Evolutionary conservation across 768 basidiomycete genomes (phyloP), one percentile per base, ranked within the genome.

Genomic region (Leucogyrophana mollusca): DNA sequence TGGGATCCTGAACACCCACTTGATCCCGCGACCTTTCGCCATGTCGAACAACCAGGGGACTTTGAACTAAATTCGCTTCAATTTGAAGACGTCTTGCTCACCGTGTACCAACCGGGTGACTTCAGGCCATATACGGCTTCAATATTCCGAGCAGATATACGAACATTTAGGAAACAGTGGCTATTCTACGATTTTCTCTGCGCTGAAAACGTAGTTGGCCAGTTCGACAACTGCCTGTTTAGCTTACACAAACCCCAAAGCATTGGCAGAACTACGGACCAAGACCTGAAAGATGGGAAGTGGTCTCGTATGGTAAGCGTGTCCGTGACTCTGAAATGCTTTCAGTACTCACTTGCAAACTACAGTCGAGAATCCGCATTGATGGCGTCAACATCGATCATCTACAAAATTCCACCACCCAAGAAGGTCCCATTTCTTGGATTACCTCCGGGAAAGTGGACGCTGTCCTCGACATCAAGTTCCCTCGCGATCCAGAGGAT

Each of bases 321-420:
- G 41, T 41, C 7, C 20, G 9, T 17, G n/a, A 46, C 21, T 23
- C 32, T 40, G n/a, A 25, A 25, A 43, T 24, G 21, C 22, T 40
- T 17, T 34, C 36, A 40, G 11, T 34, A 23, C 46, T 35, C 51
- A 20, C 46, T 16, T 3, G 5, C 23, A 30, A 23, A 33, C 30
- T 44, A 17, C 54, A 95, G 94, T 90, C 94, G 6, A 89, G 96
- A 41, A 87, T 98, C 60, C 83, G 96, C 13, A 94, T 99, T 45
- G 96, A 99, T 61, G 95, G 95, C 10, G 86, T 99, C 40, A 93
- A 90, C 51, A 84, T 99, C 56, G 96, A 99, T 68, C 96, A 99
- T 62, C 71, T 96, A 43, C 90, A 96, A 67, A 81, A 85, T 41
- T 82, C 87, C 25, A 83, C 85, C 4, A 89, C 87, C 2, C 76